Percentiles rank a stretch among this genome's conserved stretches.
phyloP scores from a whole-genome alignment of 768 basidiomycete species.

The Kwoniella europaea region DNA sequence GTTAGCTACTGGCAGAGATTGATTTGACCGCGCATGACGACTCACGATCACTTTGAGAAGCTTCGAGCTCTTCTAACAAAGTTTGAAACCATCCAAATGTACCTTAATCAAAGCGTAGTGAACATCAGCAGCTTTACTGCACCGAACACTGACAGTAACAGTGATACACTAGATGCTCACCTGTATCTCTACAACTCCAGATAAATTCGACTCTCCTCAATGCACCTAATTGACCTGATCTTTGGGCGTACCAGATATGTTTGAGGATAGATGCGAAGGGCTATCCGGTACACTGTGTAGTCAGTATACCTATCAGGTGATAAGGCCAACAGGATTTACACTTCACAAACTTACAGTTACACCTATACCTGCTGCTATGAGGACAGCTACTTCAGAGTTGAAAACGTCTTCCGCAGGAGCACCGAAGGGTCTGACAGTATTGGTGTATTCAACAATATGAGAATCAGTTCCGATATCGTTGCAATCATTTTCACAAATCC shows the following conservation, averaged over 20 bases:
- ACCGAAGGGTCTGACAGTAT: slow-evolving; percentile 68
- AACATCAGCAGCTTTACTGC: too few species aligned
- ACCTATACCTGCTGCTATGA: slow-evolving; percentile 93
- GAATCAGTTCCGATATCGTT: too few species aligned
- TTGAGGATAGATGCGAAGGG: slow-evolving; percentile 94
- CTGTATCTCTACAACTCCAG: slow-evolving; percentile 63
- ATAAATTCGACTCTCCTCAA: slow-evolving; percentile 91
- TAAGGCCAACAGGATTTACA: too few species aligned
- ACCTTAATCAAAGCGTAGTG: slow-evolving; percentile 58
- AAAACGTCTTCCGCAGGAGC: slow-evolving; percentile 93
- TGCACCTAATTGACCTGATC: slow-evolving; percentile 73
- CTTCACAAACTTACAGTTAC: slow-evolving; percentile 64
- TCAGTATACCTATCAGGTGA: too few species aligned
- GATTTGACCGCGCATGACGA: neutral
- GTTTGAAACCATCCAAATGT: slow-evolving; percentile 98
- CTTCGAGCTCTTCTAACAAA: slow-evolving; percentile 83
- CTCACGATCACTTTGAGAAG: slow-evolving; percentile 85
- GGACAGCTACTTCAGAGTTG: slow-evolving; percentile 80
- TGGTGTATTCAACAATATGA: neutral
- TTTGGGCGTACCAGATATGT: slow-evolving; percentile 93
- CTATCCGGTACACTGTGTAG: too few species aligned
- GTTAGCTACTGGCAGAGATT: neutral
- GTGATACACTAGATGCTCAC: slow-evolving; percentile 18
- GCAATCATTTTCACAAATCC: too few species aligned
- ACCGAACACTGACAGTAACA: too few species aligned